These are phyloP conservation scores for Ganoderma lingzhi DNA, from an alignment of 1,284 basidiomycete genomes.

Conservation along the genomic window DNA sequence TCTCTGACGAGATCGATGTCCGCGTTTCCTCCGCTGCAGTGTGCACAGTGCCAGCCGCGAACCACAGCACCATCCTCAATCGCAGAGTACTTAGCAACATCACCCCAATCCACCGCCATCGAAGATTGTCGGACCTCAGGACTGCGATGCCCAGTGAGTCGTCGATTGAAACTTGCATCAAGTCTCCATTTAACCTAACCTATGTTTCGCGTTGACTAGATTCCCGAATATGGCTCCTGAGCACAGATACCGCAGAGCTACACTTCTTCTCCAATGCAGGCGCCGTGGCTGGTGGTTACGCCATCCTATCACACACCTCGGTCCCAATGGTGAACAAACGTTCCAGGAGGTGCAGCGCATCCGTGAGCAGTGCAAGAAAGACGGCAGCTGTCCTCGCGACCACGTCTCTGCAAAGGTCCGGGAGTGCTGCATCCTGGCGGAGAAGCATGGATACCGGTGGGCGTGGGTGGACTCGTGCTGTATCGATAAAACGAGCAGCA, in stretches of 20 bases:
- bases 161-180: not conserved
- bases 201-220: not conserved
- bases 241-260: not conserved
- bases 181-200: not conserved
- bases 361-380: not conserved
- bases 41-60: too few relatives aligned
- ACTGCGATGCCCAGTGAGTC: not conserved
- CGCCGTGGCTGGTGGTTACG: not conserved
- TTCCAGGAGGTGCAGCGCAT: not conserved
- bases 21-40: too few relatives aligned
- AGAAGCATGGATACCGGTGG: too few relatives aligned
- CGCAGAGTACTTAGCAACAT: too few relatives aligned
- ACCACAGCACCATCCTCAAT: too few relatives aligned
- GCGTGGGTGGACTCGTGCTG: too few relatives aligned
- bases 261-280: not conserved
- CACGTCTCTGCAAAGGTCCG: not conserved
- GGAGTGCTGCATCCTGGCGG: too few relatives aligned
- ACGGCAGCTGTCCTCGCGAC: not conserved
- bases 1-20: too few relatives aligned
- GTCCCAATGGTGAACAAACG: not conserved
- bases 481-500: too few relatives aligned
- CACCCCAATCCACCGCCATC: too few relatives aligned
- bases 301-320: not conserved
- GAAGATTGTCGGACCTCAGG: too few relatives aligned
- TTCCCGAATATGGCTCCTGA: not conserved